These are phyloP conservation scores for Sugiyamaella marilandica DNA, from an alignment of 805 yeast genomes.

Conservation along the genomic window DNA sequence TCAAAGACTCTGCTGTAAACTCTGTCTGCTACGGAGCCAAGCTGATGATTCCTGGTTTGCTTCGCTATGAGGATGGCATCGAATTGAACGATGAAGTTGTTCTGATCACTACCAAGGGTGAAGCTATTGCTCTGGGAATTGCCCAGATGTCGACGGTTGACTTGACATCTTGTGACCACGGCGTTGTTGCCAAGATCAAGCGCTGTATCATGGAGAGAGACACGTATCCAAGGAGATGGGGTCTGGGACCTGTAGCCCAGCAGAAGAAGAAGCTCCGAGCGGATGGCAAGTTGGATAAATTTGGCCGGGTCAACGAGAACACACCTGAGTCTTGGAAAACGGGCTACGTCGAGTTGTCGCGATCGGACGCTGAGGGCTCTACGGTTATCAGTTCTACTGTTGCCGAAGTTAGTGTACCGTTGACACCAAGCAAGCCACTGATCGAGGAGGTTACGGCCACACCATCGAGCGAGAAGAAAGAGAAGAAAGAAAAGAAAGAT, in stretches of 20 bases:
- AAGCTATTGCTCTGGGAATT: slow-evolving; percentile 96
- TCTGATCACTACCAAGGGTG: slow-evolving; percentile 97
- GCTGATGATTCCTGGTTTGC: slow-evolving; percentile 96
- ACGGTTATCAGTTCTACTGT: slow-evolving; percentile 25
- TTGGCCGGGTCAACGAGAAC: slow-evolving; percentile 86
- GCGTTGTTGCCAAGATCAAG: slow-evolving; percentile 97
- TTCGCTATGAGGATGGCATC: slow-evolving; percentile 96
- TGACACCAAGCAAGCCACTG: slow-evolving; percentile 20
- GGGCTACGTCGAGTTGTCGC: slow-evolving; percentile 56
- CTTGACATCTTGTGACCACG: slow-evolving; percentile 94
- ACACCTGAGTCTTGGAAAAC: slow-evolving; percentile 93
- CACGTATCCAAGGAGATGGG: slow-evolving; percentile 99
- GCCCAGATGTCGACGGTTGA: slow-evolving; percentile 99
- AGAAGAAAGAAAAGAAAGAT: slow-evolving; percentile 48
- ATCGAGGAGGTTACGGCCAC: slow-evolving; percentile 19
- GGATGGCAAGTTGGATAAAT: slow-evolving; percentile 95
- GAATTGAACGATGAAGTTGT: slow-evolving; percentile 98
- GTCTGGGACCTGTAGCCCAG: slow-evolving; percentile 96
- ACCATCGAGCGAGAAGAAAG: slow-evolving; percentile 37
- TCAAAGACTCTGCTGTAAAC: slow-evolving; percentile 90
- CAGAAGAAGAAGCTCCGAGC: slow-evolving; percentile 98
- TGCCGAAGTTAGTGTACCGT: slow-evolving; percentile 17
- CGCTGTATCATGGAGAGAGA: slow-evolving; percentile 99
- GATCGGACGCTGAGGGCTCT: slow-evolving; percentile 16
- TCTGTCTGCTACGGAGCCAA: slow-evolving; percentile 99